A percentile compares a stretch with the other conserved stretches of the same genome.
phyloP scores from a whole-genome alignment of 1,284 basidiomycete genomes.

The Sanguinoderma infundibulare region DNA sequence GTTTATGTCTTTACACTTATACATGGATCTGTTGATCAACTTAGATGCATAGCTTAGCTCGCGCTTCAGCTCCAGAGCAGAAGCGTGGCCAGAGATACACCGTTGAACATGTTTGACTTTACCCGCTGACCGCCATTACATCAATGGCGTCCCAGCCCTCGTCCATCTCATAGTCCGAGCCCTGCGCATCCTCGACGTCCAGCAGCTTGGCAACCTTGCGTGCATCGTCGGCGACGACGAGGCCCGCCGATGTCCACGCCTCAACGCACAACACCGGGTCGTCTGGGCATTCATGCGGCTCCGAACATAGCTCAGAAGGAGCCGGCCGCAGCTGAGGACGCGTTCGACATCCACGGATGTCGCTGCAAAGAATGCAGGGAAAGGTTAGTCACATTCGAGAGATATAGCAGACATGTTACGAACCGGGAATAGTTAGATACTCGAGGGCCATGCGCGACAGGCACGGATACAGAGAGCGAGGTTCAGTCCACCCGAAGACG shows the following conservation, averaged over 20 bases:
- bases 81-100: too few relatives aligned
- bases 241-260: neutral
- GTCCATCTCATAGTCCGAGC: too few relatives aligned
- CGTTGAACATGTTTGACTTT: too few relatives aligned
- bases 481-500: neutral
- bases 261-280: neutral
- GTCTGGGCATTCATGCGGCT: neutral
- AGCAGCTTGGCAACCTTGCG: neutral
- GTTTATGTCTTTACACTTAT: too few relatives aligned
- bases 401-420: neutral
- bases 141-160: too few relatives aligned
- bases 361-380: neutral
- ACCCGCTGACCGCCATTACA: too few relatives aligned
- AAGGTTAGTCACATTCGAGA: neutral
- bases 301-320: neutral
- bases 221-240: neutral
- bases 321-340: neutral
- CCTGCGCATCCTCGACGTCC: neutral
- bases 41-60: too few relatives aligned
- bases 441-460: neutral
- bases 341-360: neutral
- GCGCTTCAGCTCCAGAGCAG: too few relatives aligned
- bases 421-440: neutral
- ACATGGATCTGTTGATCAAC: too few relatives aligned
- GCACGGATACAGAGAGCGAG: neutral